Evolutionary conservation across 371 early-diverging fungal genomes (phyloP), one percentile per base, ranked within the genome.

Genomic region (Apophysomyces variabilis): DNA sequence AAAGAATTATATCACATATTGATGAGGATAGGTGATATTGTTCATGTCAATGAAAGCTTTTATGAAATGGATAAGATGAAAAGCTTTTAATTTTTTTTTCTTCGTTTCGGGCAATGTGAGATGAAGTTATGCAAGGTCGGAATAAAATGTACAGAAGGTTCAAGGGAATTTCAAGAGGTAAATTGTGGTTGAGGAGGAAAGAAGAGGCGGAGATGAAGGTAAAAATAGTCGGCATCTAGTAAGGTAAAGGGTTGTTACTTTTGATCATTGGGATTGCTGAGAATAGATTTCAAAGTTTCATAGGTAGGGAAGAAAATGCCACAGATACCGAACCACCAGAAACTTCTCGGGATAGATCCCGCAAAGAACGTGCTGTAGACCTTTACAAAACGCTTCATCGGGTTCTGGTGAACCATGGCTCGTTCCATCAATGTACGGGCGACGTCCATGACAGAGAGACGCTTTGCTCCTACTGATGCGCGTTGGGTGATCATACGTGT

Each of bases 291-390:
- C 44, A 83, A 77, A 9, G 84, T 76, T 76, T 91, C 91, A 66
- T 92, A 92, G 16, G 86, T 79, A 8, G 93, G 91, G 75, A 92
- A 92, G 72, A 92, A 92, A 68, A 91, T 89, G 26, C 86, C 85
- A 66, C 93, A 92, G 56, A 91, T 87, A 65, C 91, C 86, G 66
- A 91, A 90, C 89, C 93, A 92, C 93, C 93, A 92, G 16, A 86
- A 64, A 41, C 85, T 83, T 43, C 93, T 72, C 5, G 92, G 85
- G 9, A 85, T 76, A 1, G 88, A 85, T 11, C 93, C 93, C 0
- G 78, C 76, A 73, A 90, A 91, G 79, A 91, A 88, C 11, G 86
- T 67, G 44, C 74, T 61, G 56, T 78, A 80, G 0, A 85, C 62
- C 12, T 60, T 57, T 26, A 64, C 57, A n/a, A 67, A 47, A 16